These are phyloP conservation scores for Digitaria exilis DNA, from an alignment of 202 grass and related monocot genomes.

Conservation along the genomic window DNA sequence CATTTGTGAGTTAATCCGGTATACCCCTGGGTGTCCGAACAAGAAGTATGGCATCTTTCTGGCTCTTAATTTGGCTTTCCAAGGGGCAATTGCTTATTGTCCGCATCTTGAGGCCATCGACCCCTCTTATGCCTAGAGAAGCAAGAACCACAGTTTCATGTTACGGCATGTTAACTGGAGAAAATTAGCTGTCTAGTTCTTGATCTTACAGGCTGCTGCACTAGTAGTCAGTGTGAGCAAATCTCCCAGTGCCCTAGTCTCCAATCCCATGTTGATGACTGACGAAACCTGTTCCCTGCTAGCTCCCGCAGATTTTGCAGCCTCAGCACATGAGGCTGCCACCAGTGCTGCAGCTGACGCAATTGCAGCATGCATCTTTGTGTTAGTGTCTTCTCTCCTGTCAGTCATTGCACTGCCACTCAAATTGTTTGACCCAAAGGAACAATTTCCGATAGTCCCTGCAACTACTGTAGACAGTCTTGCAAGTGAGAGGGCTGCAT, in stretches of 20 bases:
- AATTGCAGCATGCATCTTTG: constrained; percentile 56
- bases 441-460: constrained; percentile 46
- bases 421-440: constrained; percentile 32
- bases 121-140: constrained; percentile 60
- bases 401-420: constrained; percentile 22
- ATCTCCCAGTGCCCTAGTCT: constrained; percentile 41
- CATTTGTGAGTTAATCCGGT: background rate
- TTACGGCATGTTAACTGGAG: background rate
- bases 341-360: constrained; percentile 56
- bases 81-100: constrained; percentile 40
- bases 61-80: constrained; percentile 40
- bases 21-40: constrained; percentile 52
- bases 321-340: constrained; percentile 57
- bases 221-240: constrained; percentile 57
- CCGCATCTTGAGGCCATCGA: constrained; percentile 53
- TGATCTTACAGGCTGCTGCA: constrained; percentile 60
- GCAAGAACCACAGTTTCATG: background rate
- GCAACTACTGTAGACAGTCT: constrained; percentile 61
- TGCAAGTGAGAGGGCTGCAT: constrained; percentile 64
- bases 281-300: constrained; percentile 51
- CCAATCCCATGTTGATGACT: constrained; percentile 54
- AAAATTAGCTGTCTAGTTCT: constrained; percentile 25
- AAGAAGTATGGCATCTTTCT: constrained; percentile 43
- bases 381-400: constrained; percentile 16
- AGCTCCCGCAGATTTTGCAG: constrained; percentile 55